These are phyloP conservation scores for Penicillium sp. DNA, from an alignment of 2,329 filamentous ascomycete species.

Conservation along the genomic window DNA sequence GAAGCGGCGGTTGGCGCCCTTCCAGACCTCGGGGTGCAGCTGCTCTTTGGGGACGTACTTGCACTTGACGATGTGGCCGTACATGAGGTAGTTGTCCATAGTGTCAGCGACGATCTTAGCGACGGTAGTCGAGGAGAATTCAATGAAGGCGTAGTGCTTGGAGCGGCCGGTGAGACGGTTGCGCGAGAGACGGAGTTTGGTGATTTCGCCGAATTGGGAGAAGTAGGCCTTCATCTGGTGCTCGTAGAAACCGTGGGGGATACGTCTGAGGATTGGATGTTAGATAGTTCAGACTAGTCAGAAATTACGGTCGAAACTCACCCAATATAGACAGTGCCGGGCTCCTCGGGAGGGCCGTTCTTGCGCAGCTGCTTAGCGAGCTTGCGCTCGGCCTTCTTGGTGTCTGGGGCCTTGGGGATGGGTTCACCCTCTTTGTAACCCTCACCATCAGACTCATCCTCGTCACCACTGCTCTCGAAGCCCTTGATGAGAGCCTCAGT, in stretches of 20 bases:
- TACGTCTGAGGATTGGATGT: slow-evolving; percentile 53
- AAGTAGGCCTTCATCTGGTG: slow-evolving; percentile 93
- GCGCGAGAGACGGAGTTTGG: slow-evolving; percentile 75
- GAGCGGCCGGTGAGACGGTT: slow-evolving; percentile 88
- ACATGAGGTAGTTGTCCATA: slow-evolving; percentile 97
- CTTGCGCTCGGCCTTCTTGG: slow-evolving; percentile 51
- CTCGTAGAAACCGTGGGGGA: slow-evolving; percentile 96
- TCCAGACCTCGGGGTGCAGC: slow-evolving; percentile 79
- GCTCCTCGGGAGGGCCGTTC: slow-evolving; percentile 46
- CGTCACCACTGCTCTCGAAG: slow-evolving; percentile 57
- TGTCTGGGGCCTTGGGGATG: slow-evolving; percentile 46
- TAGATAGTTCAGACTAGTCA: slow-evolving; percentile 13
- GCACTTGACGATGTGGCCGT: slow-evolving; percentile 90
- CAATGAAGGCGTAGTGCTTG: slow-evolving; percentile 93
- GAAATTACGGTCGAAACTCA: slow-evolving; percentile 34
- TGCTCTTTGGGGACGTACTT: slow-evolving; percentile 73
- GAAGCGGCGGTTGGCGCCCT: slow-evolving; percentile 86
- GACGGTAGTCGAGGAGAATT: slow-evolving; percentile 75
- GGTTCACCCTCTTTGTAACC: slow-evolving; percentile 47
- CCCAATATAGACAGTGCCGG: slow-evolving; percentile 85
- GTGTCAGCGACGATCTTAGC: slow-evolving; percentile 90
- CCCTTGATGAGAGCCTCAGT: slow-evolving; percentile 56
- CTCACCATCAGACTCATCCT: slow-evolving; percentile 50
- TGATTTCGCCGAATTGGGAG: slow-evolving; percentile 84
- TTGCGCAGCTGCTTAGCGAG: slow-evolving; percentile 54